Percentiles rank a stretch among this genome's conserved stretches.
Conservation (phyloP, 2,329 filamentous ascomycete species). For the Geosmithia morbida region DNA sequence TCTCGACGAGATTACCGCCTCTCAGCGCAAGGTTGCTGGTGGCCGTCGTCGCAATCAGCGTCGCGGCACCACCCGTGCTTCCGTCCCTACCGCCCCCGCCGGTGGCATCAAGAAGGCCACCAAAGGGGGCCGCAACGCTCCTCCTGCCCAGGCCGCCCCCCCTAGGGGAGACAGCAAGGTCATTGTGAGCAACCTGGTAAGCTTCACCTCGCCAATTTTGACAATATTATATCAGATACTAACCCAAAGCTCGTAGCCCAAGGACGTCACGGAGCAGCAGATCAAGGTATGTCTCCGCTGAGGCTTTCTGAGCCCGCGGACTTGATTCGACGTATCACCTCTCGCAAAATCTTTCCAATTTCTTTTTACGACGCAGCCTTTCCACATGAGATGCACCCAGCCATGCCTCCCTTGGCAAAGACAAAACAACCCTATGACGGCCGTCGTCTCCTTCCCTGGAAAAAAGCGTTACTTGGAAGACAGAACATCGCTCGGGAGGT, state of each 20-base stretch:
- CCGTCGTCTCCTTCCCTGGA: constrained; percentile 9
- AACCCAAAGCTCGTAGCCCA: constrained; percentile 49
- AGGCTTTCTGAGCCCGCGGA: constrained; percentile 53
- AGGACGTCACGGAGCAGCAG: constrained; percentile 90
- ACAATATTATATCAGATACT: constrained; percentile 17
- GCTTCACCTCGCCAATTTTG: constrained; percentile 15
- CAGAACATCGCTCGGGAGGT: constrained; percentile 31
- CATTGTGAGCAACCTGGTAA: constrained; percentile 95
- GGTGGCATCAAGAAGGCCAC: constrained; percentile 76
- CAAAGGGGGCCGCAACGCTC: constrained; percentile 43
- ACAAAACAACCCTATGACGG: background rate
- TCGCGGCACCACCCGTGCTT: constrained; percentile 29
- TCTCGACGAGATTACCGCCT: constrained; percentile 92
- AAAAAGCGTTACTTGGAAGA: constrained; percentile 14
- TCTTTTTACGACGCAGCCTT: constrained; percentile 1
- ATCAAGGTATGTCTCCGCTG: constrained; percentile 99
- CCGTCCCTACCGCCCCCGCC: constrained; percentile 51
- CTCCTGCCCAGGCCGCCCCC: constrained; percentile 48
- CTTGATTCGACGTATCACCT: constrained; percentile 49
- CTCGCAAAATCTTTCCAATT: constrained; percentile 15
- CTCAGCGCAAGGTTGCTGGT: constrained; percentile 36
- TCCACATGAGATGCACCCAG: background rate
- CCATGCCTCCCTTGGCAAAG: background rate
- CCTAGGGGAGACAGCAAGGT: constrained; percentile 76
- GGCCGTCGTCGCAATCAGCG: constrained; percentile 32